Evolutionary conservation across 257 asterid species (phyloP), one percentile per base, ranked within the genome.

Genomic region (Solanum arcanum): DNA sequence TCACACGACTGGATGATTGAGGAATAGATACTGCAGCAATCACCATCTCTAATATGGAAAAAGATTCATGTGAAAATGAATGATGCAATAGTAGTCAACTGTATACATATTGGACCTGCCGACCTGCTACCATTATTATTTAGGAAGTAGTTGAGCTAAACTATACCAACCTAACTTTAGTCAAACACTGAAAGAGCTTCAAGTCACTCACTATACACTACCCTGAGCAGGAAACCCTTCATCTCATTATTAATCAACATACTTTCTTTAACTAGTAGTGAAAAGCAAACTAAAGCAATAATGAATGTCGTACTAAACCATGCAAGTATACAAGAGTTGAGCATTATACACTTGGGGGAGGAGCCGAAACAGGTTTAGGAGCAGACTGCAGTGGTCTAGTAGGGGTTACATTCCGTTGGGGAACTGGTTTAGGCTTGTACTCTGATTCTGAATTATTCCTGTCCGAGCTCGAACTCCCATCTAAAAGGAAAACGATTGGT

Each of bases 401-500:
- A 16, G 93, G 93, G 84, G 94, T 59, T 76, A 93, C 98, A 88
- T 93, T 93, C 59, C 94, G 91, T 80, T 90, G 86, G 49, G 92
- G 94, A 84, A 91, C 88, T n/a, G 94, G 92, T 89, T 90, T 97
- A 10, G 96, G 88, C 93, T 93, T 97, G 62, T 90, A 83, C 77
- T 93, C 98, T 72, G 91, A 88, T 85, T 94, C 98, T 9, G 86
- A 87, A 88, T 92, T 86, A 86, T 91, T 92, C 94, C 91, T 92
- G 86, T 97, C 99, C 11, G 94, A 91, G 87, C 98, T 92, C 41
- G 93, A 95, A 89, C 92, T 93, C 91, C 98, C 98, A 91, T 91
- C 99, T 97, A 89, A 89, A 47, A 66, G 66, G 87, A 70, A 15
- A 70, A 31, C 44, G 20, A 27, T 74, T 73, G 42, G 47, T 27